Base-by-base conservation (phyloP, 2,329 filamentous ascomycete species). In the Colletotrichum liriopes region DNA sequence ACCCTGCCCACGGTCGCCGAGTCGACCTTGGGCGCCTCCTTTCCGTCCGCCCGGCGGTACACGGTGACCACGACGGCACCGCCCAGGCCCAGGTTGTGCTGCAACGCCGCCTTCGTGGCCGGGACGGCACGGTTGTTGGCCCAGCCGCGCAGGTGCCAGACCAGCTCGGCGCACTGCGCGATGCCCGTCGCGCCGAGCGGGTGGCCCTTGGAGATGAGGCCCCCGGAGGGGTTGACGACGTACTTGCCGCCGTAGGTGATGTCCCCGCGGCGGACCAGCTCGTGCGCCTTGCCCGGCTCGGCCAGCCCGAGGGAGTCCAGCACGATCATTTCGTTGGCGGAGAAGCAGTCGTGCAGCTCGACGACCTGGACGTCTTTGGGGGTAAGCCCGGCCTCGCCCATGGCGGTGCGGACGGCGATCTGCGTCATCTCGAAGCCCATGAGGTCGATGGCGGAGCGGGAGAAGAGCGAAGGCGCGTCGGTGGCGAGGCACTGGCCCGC, bases 271-370 rank as follows among this genome's bases (percentile, higher is more conserved):
- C 95, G 91, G 32, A 98, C 94, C 82, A 98, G 91, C 83, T 98
- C 94, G 81, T 98, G 95, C 0, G 96, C 96, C 82, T 94, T 96
- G 20, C 96, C 96, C 18, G 88, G 90, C 71, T 91, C 91, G 51
- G 88, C 90, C 14, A 98, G 88, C 1, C 94, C 95, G 1, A 98
- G 88, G 0, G 94, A 94, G 80, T 98, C 96, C 62, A 98, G 91
- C 1, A 91, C 92, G 63, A 96, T 89, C 93, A 98, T 93, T 86
- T 98, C 94, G 81, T 98, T 98, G 35, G 96, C 92, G 23, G 92
- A 95, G 88, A 98, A 98, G 86, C 96, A 98, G 85, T 98, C 96
- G 84, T 98, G 96, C 73, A 98, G 87, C 85, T 98, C 96, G 79
- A 94, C 95, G 20, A 98, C 93, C 78, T 93, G 91, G 74, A 96